Evolutionary conservation across 176 grass and related monocot species (phyloP), one percentile per base, ranked within the genome.

Genomic region (Carex cristatella): DNA sequence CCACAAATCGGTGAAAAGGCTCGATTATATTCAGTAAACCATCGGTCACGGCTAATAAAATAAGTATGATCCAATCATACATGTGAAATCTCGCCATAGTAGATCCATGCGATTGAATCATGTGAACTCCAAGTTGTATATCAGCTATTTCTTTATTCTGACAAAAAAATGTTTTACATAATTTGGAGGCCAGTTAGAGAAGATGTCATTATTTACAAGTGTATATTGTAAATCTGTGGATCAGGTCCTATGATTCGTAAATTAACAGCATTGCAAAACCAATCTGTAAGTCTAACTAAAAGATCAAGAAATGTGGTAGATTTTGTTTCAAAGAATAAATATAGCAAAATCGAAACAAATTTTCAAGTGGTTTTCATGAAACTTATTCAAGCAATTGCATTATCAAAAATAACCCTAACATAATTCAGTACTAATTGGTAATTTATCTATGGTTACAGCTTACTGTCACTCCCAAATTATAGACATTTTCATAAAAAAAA

Each of bases 41-140:
- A 37, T 93, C 93, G 65, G 85, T 84, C 16, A 95, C 83, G 77
- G n/a, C n/a, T n/a, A n/a, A n/a, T n/a, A n/a, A n/a, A n/a, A n/a
- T n/a, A n/a, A n/a, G n/a, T n/a, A n/a, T n/a, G n/a, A n/a, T n/a
- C 93, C 93, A 95, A 63, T 95, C 93, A 71, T 93, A 93, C 93
- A 89, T 89, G 80, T 95, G 93, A 27, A 89, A 35, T 82, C 83
- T 95, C n/a, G 87, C 91, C 56, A 95, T 35, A 85, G 86, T 79
- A 70, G 70, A 81, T 63, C 94, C 94, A 91, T 95, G 94, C 3
- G 94, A 95, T 77, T 65, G 79, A 58, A 95, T 88, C 44, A 91
- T 93, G 67, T 91, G 92, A 81, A 65, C 87, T 42, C 89, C 91
- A 69, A 95, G 69, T 72, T 89, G 88, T 37, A 87, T 87, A 85